Evolutionary conservation across 2,329 filamentous ascomycete species (phyloP).

Genomic region (Aspergillus sp.): DNA sequence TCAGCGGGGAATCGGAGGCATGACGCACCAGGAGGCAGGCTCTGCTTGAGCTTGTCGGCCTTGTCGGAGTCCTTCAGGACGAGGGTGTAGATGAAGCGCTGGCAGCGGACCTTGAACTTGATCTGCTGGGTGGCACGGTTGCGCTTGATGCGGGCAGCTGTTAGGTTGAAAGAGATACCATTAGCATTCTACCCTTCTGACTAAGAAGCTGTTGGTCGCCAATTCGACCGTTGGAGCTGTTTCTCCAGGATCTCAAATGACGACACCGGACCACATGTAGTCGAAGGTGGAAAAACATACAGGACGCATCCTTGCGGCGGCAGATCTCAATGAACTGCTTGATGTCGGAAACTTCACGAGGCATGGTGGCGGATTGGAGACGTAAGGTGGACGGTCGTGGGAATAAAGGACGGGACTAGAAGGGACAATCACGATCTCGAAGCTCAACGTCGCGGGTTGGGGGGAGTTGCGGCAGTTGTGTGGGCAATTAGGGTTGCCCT

Average conservation of each 20-base stretch:
- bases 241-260: conserved; percentile 3
- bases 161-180: conserved; percentile 14
- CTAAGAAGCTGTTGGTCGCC: background rate
- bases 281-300: conserved; percentile 59
- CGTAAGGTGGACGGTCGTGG: conserved; percentile 11
- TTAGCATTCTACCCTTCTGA: conserved; percentile 4
- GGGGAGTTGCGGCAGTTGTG: conserved; percentile 10
- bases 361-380: conserved; percentile 70
- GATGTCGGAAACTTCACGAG: conserved; percentile 96
- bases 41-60: conserved; percentile 99
- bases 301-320: conserved; percentile 98
- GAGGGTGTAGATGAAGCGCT: conserved; percentile 93
- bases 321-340: conserved; percentile 99
- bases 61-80: conserved; percentile 98
- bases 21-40: conserved; percentile 87
- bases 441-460: conserved; percentile 14
- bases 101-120: conserved; percentile 99
- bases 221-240: conserved; percentile 1
- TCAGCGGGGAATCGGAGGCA: conserved; percentile 4
- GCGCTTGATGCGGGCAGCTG: conserved; percentile 93
- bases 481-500: conserved; percentile 15
- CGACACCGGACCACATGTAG: background rate
- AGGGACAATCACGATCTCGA: conserved; percentile 19
- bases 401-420: conserved; percentile 9
- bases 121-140: conserved; percentile 85